Base-by-base conservation (phyloP, 2,329 filamentous ascomycete genomes). In the Zasmidium cellare region DNA sequence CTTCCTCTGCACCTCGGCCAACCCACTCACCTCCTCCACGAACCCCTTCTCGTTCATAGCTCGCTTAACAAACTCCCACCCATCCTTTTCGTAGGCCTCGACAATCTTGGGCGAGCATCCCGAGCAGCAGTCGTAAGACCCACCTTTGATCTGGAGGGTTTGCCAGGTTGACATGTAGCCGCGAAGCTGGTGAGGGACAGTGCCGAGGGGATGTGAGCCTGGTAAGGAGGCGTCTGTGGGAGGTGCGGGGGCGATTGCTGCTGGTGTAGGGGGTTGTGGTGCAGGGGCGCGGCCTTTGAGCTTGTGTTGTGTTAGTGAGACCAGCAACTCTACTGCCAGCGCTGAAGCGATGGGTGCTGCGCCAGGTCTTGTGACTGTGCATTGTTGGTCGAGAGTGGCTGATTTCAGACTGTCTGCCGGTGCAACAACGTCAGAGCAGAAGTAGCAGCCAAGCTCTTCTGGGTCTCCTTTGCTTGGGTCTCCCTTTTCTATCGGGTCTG, bases 391-490 rank as follows among this genome's bases (percentile, higher is more conserved):
- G 11, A 99, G 86, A 0, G 94, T 97, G 67, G 92, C 90, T 69
- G 96, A 92, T 75, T 93, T 96, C 71, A 96, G 84, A 79, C 96
- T 92, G 77, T 97, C 91, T 61, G 88, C 88, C 20, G 94, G 94
- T 6, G 93, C 91, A 51, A 97, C 93, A 23, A 99, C 93, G 72
- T 99, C 94, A 69, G 96, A 97, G 77, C 94, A 99, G 75, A 97
- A 99, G 74, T 99, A 99, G 76, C 94, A 99, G 9, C 94, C 94
- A 23, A 97, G 80, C 23, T 90, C 86, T 52, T 85, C 79, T 2
- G 80, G 53, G 18, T 61, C 56, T 14, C 60, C 60, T 24, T 60
- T 62, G 2, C 45, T 45, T 14, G 46, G 51, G 24, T 55, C 45
- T 2, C 55, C 35, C 22, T 55, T 51, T 3, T 56, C 53, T 11